Conservation (phyloP, 306 rosid species). For the Rosa lucieae region DNA sequence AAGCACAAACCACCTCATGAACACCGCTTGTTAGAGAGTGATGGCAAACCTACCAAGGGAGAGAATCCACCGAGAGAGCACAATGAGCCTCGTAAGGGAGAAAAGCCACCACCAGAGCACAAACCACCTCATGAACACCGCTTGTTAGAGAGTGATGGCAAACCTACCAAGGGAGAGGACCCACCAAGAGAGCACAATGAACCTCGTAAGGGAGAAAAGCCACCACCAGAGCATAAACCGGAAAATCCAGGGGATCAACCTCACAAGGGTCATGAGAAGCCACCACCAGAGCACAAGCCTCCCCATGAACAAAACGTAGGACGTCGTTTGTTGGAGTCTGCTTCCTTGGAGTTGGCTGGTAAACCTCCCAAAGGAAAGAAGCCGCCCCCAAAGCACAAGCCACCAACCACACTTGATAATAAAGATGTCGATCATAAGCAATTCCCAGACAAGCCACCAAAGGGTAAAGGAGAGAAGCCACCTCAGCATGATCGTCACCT, state of each 20-base stretch:
- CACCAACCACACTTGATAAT: conserved; percentile 1
- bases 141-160: background rate
- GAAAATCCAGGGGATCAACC: background rate
- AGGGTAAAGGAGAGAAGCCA: conserved; percentile 6
- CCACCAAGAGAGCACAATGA: background rate
- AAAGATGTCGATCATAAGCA: background rate
- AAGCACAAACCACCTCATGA: background rate
- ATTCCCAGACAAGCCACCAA: background rate
- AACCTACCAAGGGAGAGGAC: background rate
- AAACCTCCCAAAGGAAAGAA: conserved; percentile 10
- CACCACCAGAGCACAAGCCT: conserved; percentile 14
- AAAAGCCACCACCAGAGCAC: too few species aligned
- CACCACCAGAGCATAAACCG: too few species aligned
- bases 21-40: background rate
- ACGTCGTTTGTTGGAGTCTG: background rate
- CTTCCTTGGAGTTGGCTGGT: background rate
- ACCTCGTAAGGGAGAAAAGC: too few species aligned
- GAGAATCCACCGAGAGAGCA: background rate
- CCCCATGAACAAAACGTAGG: background rate
- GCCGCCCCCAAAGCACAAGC: conserved; percentile 9
- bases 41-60: background rate
- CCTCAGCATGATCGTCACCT: conserved; percentile 10
- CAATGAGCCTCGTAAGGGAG: too few species aligned
- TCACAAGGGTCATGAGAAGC: background rate
- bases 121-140: background rate